A percentile compares a stretch with the other conserved stretches of the same genome.
Evolutionary conservation across 2,329 filamentous ascomycete genomes (phyloP).

Genomic region (Hymenoscyphus repandus): DNA sequence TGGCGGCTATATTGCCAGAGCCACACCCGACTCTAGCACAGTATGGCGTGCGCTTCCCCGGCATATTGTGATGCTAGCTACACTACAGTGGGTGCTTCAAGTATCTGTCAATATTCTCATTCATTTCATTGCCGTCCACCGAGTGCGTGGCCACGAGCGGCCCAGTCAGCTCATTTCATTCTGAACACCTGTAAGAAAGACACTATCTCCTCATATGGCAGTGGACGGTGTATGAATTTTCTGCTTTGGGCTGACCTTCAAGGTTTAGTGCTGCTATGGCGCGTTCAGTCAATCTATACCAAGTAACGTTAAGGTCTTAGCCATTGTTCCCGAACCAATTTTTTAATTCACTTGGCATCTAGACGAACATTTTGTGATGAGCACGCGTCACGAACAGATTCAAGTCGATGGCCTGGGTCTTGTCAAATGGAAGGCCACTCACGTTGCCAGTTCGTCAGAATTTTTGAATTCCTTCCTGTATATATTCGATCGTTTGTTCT

Average conservation of each 20-base stretch:
- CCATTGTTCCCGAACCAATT: background rate
- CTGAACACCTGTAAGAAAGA: too few species aligned
- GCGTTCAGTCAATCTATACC: background rate
- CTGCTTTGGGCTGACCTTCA: background rate
- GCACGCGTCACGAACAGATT: conserved; percentile 4
- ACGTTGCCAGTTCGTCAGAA: background rate
- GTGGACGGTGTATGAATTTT: background rate
- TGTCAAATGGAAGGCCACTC: background rate
- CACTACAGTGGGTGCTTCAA: background rate
- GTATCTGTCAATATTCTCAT: background rate
- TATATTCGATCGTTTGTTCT: conserved; percentile 5
- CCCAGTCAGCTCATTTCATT: too few species aligned
- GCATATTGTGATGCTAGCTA: background rate
- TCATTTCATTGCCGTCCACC: background rate
- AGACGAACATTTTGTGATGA: background rate
- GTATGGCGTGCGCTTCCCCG: background rate
- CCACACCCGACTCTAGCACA: background rate
- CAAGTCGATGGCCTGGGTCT: background rate
- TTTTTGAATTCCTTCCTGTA: conserved; percentile 3
- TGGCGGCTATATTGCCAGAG: conserved; percentile 6
- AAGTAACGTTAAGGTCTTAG: conserved; percentile 3
- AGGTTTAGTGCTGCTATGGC: background rate
- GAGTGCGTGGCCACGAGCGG: background rate
- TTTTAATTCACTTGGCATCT: background rate
- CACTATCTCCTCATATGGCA: background rate